phyloP scores from a whole-genome alignment of 768 basidiomycete genomes.

The Panus rudis region DNA sequence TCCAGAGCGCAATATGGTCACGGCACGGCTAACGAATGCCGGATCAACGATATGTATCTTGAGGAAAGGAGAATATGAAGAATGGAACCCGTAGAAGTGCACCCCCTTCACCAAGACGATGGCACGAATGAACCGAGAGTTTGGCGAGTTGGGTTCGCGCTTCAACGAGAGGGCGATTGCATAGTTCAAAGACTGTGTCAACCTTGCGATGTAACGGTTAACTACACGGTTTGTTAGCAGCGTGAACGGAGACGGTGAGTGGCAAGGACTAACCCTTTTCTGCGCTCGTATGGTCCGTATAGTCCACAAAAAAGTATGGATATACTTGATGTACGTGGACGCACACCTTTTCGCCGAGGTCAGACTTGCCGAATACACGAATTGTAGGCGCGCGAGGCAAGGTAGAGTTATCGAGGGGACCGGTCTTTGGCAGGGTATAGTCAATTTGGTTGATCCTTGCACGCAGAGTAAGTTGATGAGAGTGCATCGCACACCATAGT shows the following conservation, averaged over 20 bases:
- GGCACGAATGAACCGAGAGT: slow-evolving; percentile 61
- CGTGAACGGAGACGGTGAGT: not conserved
- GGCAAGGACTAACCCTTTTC: slow-evolving; percentile 43
- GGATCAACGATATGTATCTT: slow-evolving; percentile 80
- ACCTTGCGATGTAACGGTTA: slow-evolving; percentile 57
- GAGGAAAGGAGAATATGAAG: slow-evolving; percentile 79
- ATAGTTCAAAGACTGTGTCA: slow-evolving; percentile 74
- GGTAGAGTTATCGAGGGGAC: slow-evolving; percentile 52
- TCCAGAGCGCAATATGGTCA: slow-evolving; percentile 75
- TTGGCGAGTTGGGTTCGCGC: slow-evolving; percentile 54
- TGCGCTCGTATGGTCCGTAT: slow-evolving; percentile 57
- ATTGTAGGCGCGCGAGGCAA: slow-evolving; percentile 72
- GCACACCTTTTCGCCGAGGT: slow-evolving; percentile 70
- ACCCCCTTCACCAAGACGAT: slow-evolving; percentile 88
- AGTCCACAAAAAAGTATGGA: slow-evolving; percentile 91
- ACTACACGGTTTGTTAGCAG: slow-evolving; percentile 38
- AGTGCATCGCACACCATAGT: slow-evolving; percentile 10
- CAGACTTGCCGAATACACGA: slow-evolving; percentile 81
- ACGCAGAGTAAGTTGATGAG: slow-evolving; percentile 21
- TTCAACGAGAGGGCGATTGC: slow-evolving; percentile 80
- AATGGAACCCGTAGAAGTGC: slow-evolving; percentile 92
- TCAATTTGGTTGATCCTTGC: slow-evolving; percentile 57
- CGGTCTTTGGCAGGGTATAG: slow-evolving; percentile 49
- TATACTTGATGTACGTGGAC: slow-evolving; percentile 90
- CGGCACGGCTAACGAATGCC: slow-evolving; percentile 54